phyloP scores from a whole-genome alignment of 2,329 filamentous ascomycete species.

The Periconia sp. region DNA sequence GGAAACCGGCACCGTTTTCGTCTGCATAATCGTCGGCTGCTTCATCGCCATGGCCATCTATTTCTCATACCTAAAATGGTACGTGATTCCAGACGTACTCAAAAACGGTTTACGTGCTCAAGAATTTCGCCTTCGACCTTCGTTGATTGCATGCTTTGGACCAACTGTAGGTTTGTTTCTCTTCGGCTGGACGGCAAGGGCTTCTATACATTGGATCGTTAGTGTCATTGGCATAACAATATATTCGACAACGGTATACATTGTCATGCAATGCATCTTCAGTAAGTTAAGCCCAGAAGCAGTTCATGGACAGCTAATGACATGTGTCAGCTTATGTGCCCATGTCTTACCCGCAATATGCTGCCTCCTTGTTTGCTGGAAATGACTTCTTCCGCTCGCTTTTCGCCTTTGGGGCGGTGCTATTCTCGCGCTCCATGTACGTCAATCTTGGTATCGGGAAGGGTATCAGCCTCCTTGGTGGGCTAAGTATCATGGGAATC shows the following conservation, averaged over 20 bases:
- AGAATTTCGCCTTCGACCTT: constrained; percentile 18
- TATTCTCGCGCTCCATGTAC: constrained; percentile 65
- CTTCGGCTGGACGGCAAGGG: constrained; percentile 65
- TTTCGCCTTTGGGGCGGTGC: constrained; percentile 63
- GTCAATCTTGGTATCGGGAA: constrained; percentile 62
- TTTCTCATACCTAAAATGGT: too few species aligned
- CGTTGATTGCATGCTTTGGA: constrained; percentile 15
- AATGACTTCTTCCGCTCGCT: constrained; percentile 62
- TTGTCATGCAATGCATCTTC: constrained; percentile 53
- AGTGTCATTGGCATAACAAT: constrained; percentile 58
- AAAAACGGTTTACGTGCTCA: constrained; percentile 16
- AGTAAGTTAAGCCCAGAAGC: constrained; percentile 29
- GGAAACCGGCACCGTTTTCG: constrained; percentile 20
- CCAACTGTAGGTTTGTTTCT: constrained; percentile 21
- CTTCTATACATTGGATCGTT: constrained; percentile 60
- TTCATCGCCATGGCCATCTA: constrained; percentile 24
- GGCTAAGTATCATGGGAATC: constrained; percentile 47
- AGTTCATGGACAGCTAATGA: constrained; percentile 2
- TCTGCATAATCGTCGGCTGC: constrained; percentile 25
- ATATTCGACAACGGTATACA: constrained; percentile 46
- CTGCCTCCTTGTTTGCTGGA: constrained; percentile 61
- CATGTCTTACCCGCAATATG: constrained; percentile 60
- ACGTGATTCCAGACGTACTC: constrained; percentile 18
- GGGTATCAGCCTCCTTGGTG: constrained; percentile 63
- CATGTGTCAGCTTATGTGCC: constrained; percentile 59